Conservation (phyloP, 441 rosid species). For the Viola pubescens region DNA sequence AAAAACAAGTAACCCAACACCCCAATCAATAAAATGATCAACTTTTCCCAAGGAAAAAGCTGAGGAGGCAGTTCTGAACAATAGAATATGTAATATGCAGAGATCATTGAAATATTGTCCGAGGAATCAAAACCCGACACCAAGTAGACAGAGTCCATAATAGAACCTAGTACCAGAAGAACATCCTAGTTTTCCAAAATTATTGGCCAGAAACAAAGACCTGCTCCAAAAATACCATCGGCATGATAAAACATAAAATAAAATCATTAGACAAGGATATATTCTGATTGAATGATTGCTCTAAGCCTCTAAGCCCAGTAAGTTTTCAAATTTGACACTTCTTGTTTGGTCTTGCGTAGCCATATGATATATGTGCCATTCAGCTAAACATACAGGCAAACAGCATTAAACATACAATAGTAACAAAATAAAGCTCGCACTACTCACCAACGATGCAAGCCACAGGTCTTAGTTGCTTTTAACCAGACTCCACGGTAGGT, state of each 20-base stretch:
- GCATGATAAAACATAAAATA: not conserved
- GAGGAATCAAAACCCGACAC: no score
- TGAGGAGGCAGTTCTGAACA: no score
- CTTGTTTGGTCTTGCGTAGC: not conserved
- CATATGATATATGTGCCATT: not conserved
- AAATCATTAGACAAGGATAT: not conserved
- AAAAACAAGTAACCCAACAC: no score
- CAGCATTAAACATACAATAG: not conserved
- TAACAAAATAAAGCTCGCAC: conserved; percentile 2
- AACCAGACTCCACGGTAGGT: conserved; percentile 14
- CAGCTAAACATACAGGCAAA: not conserved
- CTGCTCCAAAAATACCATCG: no score
- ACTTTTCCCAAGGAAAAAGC: no score
- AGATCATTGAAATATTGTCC: no score
- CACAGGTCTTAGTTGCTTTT: conserved; percentile 8
- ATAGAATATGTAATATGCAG: no score
- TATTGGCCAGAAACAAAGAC: no score
- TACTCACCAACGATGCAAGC: conserved; percentile 13
- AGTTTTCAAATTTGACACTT: not conserved
- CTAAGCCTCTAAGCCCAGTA: not conserved
- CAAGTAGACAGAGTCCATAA: no score
- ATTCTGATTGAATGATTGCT: not conserved
- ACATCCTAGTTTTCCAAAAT: no score
- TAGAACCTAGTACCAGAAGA: no score
- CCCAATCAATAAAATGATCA: no score